These are phyloP conservation scores for Saccharomycopsis selenospora DNA, from an alignment of 805 yeast species.

Conservation along the genomic window DNA sequence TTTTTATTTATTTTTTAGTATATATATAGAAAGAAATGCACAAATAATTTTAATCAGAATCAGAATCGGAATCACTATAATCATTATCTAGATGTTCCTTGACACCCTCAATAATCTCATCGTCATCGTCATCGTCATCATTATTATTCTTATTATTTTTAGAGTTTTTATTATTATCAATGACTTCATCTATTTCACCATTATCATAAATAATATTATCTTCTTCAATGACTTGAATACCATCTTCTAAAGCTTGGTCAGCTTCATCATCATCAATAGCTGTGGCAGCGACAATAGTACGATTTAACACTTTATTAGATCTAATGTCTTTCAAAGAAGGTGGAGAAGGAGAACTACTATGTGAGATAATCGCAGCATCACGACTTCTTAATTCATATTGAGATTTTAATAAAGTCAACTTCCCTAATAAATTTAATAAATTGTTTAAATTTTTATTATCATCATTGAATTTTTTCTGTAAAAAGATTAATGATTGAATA, in stretches of 20 bases:
- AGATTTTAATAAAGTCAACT: conserved; percentile 15
- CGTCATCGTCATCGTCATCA: conserved; percentile 9
- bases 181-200: conserved; percentile 16
- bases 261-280: background rate
- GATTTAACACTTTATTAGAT: background rate
- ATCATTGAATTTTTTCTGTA: conserved; percentile 10
- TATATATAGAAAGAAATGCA: background rate
- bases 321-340: background rate
- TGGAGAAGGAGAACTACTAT: background rate
- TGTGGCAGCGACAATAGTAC: background rate
- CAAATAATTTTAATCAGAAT: background rate
- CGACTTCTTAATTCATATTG: conserved; percentile 17
- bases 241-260: conserved; percentile 4
- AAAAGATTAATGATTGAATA: background rate
- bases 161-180: conserved; percentile 4
- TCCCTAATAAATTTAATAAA: conserved; percentile 19
- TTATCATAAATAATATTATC: conserved; percentile 17
- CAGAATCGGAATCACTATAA: background rate
- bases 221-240: conserved; percentile 18
- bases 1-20: background rate
- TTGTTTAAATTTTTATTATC: conserved; percentile 9
- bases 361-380: background rate
- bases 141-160: background rate
- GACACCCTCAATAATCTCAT: background rate
- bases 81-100: conserved; percentile 3